Percentiles rank a stretch among this genome's conserved stretches.
Evolutionary conservation across 257 asterid genomes (phyloP).

Genomic region (Linderniella brevidens): DNA sequence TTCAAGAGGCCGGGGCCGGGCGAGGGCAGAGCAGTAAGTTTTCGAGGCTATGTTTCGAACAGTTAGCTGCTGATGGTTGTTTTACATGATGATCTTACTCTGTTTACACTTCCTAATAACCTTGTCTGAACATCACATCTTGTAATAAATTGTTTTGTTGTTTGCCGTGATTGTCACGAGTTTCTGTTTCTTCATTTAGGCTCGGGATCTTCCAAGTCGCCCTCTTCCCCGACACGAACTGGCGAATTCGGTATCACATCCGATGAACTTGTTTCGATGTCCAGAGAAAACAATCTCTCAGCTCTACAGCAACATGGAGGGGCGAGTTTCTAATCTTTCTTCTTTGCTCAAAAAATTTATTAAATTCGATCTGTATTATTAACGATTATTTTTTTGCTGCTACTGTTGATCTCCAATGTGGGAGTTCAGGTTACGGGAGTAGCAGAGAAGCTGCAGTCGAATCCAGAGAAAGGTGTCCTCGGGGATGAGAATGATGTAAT

Average conservation of each 20-base stretch:
- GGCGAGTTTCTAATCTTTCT: conserved; percentile 64
- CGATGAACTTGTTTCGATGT: conserved; percentile 49
- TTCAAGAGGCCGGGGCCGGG: conserved; percentile 60
- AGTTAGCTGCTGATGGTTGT: background rate
- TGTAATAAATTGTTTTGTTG: too few species aligned
- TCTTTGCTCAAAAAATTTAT: too few species aligned
- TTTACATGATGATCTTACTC: background rate
- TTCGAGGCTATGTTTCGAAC: conserved; percentile 3
- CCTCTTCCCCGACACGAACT: conserved; percentile 17
- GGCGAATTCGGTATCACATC: conserved; percentile 55
- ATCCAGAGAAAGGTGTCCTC: conserved; percentile 46
- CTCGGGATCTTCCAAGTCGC: conserved; percentile 21
- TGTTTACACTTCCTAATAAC: background rate
- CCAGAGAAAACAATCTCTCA: conserved; percentile 40
- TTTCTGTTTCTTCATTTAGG: conserved; percentile 19
- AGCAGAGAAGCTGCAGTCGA: conserved; percentile 44
- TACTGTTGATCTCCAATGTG: conserved; percentile 3
- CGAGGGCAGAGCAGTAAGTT: conserved; percentile 33
- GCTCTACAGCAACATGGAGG: conserved; percentile 55
- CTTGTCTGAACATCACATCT: background rate
- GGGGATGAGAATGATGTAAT: conserved; percentile 55
- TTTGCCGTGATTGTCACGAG: too few species aligned
- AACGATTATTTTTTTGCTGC: background rate
- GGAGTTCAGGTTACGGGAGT: conserved; percentile 45
- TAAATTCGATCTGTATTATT: too few species aligned